Evolutionary conservation across 768 basidiomycete species (phyloP), one percentile per base, ranked within the genome.

Genomic region (Lactarius deliciosus): DNA sequence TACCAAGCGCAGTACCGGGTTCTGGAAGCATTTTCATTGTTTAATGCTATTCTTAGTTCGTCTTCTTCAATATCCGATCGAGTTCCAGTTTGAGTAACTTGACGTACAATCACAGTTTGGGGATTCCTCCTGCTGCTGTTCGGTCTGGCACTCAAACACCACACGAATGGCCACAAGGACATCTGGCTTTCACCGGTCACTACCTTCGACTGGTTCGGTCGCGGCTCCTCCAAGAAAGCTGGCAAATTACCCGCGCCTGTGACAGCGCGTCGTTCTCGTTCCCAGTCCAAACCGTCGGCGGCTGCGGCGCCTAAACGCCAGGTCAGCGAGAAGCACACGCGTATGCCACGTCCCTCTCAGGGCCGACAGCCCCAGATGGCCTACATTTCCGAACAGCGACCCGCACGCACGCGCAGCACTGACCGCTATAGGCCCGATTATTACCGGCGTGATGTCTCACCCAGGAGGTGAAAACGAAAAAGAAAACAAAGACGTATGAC

Each of bases 1-100:
- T 94, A 89, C 75, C 92, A 92, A 70, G 91, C 91, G n/a, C 92
- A 92, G 80, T 93, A 92, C 75, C 86, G 87, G 34, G 91, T 92
- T 22, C 80, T 94, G 66, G 90, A 87, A 75, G 85, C 88, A 20
- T 93, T 93, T 76, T 85, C 92, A 7, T 77, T 93, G 63, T 85
- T 94, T 75, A 93, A 92, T 72, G 85, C 88, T 59, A 80, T 82
- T 53, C 81, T 94, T 5, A 78, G 91, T 88, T 76, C 65, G 88
- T 79, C 7, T 28, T 25, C 38, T 34, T 34, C 38, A 56, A 56
- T 64, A 54, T 36, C 32, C 62, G 43, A 38, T 59, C 64, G 30
- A 59, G 60, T 60, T 56, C 57, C 60, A 55, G 30, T 16, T 64
- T 57, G 50, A 25, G 30, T 67, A 60, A 66, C 64, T 72, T 70